Percentiles rank a stretch among this genome's conserved stretches.
Evolutionary conservation across 179 eudicot species (phyloP).

Genomic region (Corrigiola litoralis): DNA sequence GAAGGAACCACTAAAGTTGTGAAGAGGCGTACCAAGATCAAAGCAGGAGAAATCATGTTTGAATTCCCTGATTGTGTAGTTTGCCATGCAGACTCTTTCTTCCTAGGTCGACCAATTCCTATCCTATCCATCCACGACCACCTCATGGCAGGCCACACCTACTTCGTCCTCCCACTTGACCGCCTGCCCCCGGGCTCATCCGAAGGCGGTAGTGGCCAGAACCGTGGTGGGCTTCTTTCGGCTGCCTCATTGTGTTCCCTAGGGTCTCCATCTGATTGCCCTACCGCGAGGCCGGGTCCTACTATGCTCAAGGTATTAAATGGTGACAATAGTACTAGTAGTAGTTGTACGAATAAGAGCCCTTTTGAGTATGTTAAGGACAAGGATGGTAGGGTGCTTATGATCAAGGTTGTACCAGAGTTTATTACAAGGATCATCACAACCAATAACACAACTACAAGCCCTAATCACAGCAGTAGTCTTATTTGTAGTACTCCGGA

Average conservation of each 20-base stretch:
- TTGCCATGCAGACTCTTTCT: conserved; percentile 82
- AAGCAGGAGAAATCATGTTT: conserved; percentile 90
- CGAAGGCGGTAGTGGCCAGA: not conserved
- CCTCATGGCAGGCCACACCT: conserved; percentile 52
- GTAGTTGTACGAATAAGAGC: conserved; percentile 10
- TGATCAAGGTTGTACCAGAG: conserved; percentile 70
- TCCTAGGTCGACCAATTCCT: conserved; percentile 71
- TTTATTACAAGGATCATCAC: conserved; percentile 47
- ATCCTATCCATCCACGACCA: conserved; percentile 50
- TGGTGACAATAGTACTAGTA: not conserved
- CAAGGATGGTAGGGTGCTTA: conserved; percentile 44
- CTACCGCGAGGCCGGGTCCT: conserved; percentile 14
- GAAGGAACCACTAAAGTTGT: conserved; percentile 57
- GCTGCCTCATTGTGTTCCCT: conserved; percentile 50
- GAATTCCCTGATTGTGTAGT: conserved; percentile 77
- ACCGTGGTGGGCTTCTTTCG: conserved; percentile 33
- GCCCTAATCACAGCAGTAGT: not conserved
- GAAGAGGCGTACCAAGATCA: conserved; percentile 20
- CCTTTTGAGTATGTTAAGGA: conserved; percentile 77
- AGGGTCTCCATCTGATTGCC: conserved; percentile 25
- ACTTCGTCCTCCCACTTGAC: conserved; percentile 74
- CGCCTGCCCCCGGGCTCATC: conserved; percentile 25
- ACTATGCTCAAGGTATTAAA: conserved; percentile 7
- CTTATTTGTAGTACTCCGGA: conserved; percentile 85
- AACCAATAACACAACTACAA: not conserved